These are phyloP conservation scores for Daldinia eschscholtzii DNA, from an alignment of 2,329 filamentous ascomycete species.

Conservation along the genomic window DNA sequence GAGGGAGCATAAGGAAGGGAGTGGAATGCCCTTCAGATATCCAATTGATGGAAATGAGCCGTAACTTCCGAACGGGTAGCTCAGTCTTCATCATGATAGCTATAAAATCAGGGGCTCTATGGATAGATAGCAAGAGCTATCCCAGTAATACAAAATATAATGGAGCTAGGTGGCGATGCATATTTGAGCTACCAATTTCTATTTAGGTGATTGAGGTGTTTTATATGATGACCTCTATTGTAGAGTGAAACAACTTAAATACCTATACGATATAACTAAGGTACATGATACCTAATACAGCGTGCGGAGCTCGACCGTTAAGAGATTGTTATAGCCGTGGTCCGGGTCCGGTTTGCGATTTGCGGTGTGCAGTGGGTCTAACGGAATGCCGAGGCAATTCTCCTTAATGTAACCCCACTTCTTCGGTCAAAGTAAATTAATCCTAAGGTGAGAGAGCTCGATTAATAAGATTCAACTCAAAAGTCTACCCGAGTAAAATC, in stretches of 20 bases:
- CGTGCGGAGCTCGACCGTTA: conserved; percentile 5
- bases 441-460: neutral
- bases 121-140: neutral
- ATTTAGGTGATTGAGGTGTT: neutral
- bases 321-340: conserved; percentile 1
- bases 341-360: conserved; percentile 16
- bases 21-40: neutral
- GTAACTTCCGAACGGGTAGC: neutral
- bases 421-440: conserved; percentile 1
- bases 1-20: neutral
- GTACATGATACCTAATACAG: neutral
- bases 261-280: too few species aligned
- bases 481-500: neutral
- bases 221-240: neutral
- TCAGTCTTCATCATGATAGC: neutral
- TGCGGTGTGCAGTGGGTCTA: conserved; percentile 31
- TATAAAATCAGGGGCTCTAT: neutral
- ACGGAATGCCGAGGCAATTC: conserved; percentile 38
- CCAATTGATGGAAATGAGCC: neutral
- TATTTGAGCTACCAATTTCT: neutral
- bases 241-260: neutral
- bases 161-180: neutral
- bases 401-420: conserved; percentile 15
- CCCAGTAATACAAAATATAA: neutral
- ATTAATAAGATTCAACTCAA: neutral